Percentiles rank a stretch among this genome's conserved stretches.
These are phyloP conservation scores for Hyphodiscus sp. DNA, from an alignment of 2,329 filamentous ascomycete species.

Conservation along the genomic window DNA sequence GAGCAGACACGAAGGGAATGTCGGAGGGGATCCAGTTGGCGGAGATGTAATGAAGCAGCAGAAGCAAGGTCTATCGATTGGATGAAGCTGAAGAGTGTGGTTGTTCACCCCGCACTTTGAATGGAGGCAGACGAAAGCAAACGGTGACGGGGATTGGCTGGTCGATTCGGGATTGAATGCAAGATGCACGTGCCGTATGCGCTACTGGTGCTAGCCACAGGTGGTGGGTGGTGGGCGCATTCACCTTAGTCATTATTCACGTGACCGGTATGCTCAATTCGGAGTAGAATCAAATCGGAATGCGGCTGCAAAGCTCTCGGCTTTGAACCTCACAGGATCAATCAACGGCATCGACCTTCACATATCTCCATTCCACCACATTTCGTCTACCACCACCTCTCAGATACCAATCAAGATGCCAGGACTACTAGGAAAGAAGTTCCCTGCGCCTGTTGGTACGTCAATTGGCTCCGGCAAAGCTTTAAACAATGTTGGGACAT, in stretches of 20 bases:
- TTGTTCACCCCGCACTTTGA: slow-evolving; percentile 17
- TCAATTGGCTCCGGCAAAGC: slow-evolving; percentile 35
- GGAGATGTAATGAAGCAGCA: not conserved
- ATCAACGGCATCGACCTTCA: slow-evolving; percentile 12
- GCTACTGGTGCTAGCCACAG: not conserved
- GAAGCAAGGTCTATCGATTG: slow-evolving; percentile 2
- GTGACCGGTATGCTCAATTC: not conserved
- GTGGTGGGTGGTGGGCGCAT: too few species aligned
- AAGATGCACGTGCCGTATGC: too few species aligned
- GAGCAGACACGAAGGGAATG: slow-evolving; percentile 1
- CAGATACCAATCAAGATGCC: slow-evolving; percentile 55
- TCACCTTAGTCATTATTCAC: not conserved
- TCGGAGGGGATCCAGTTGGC: slow-evolving; percentile 1
- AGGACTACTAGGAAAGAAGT: slow-evolving; percentile 73
- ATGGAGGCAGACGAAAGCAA: not conserved
- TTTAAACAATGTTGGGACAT: slow-evolving; percentile 5
- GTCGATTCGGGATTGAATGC: not conserved
- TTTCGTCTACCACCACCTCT: slow-evolving; percentile 31
- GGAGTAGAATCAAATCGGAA: slow-evolving; percentile 1
- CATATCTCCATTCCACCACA: slow-evolving; percentile 9
- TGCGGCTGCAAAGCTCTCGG: slow-evolving; percentile 9
- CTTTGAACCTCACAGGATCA: not conserved
- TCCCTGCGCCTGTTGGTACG: slow-evolving; percentile 71
- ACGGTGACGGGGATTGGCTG: not conserved
- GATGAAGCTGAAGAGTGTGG: not conserved